Conservation (phyloP, 495 filamentous ascomycete species). For the Penicillium atrosanguineum region DNA sequence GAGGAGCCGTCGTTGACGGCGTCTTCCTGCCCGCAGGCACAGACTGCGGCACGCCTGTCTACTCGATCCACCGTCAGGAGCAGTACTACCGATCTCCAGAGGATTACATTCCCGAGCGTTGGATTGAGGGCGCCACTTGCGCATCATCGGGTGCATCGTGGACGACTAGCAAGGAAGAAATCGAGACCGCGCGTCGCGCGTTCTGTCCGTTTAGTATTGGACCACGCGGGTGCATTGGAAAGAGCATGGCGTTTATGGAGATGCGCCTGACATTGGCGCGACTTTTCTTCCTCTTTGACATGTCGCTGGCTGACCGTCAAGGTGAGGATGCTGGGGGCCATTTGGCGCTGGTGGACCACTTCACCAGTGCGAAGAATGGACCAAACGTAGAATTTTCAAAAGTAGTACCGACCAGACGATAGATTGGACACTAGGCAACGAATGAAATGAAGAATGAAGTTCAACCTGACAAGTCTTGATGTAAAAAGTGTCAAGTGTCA, state of each 20-base stretch:
- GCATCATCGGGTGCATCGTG: slow-evolving; percentile 19
- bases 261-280: slow-evolving; percentile 50
- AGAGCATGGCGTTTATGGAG: slow-evolving; percentile 57
- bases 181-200: slow-evolving; percentile 41
- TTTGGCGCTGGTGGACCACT: slow-evolving; percentile 47
- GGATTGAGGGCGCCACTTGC: slow-evolving; percentile 46
- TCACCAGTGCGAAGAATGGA: slow-evolving; percentile 44
- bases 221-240: slow-evolving; percentile 56
- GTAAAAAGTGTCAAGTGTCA: too few relatives aligned
- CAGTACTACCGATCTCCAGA: slow-evolving; percentile 53
- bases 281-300: slow-evolving; percentile 47
- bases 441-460: not conserved
- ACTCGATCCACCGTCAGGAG: slow-evolving; percentile 56
- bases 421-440: not conserved
- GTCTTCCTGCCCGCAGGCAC: slow-evolving; percentile 51
- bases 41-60: slow-evolving; percentile 51
- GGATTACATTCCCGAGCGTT: slow-evolving; percentile 51
- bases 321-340: slow-evolving; percentile 43
- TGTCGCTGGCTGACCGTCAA: slow-evolving; percentile 37
- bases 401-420: slow-evolving; percentile 1
- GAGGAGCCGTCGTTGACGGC: slow-evolving; percentile 53
- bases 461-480: too few relatives aligned
- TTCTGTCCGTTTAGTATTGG: slow-evolving; percentile 60
- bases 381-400: slow-evolving; percentile 42
- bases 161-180: slow-evolving; percentile 34